phyloP scores from a whole-genome alignment of 1,284 basidiomycete genomes.

The Polyporus tsugae region DNA sequence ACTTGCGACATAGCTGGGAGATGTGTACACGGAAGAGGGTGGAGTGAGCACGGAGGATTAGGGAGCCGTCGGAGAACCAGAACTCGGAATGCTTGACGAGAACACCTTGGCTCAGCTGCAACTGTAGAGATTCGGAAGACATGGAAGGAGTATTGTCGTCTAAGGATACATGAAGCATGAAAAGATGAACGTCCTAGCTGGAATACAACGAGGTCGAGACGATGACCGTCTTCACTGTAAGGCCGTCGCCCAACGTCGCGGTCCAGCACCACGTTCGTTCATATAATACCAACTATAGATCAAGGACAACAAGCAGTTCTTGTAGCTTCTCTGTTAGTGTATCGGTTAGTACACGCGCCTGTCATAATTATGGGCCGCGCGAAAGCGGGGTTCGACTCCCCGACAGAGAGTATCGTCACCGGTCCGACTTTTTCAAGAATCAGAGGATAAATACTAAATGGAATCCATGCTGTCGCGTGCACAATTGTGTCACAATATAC shows the following conservation, averaged over 20 bases:
- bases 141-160: not conserved
- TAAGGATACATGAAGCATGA: conserved; percentile 5
- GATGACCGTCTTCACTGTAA: too few relatives aligned
- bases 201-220: not conserved
- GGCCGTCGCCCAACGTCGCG: too few relatives aligned
- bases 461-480: too few relatives aligned
- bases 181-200: too few relatives aligned
- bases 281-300: too few relatives aligned
- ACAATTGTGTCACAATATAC: too few relatives aligned
- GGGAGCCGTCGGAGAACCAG: conserved; percentile 80
- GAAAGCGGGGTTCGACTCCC: conserved; percentile 55
- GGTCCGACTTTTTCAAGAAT: too few relatives aligned
- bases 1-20: conserved; percentile 72
- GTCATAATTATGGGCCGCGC: conserved; percentile 38
- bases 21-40: conserved; percentile 77
- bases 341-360: conserved; percentile 36
- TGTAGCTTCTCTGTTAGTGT: conserved; percentile 28
- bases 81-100: conserved; percentile 57
- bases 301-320: too few relatives aligned
- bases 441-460: too few relatives aligned
- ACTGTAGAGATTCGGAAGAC: not conserved
- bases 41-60: conserved; percentile 69
- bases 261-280: too few relatives aligned
- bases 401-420: conserved; percentile 44
- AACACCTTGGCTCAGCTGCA: conserved; percentile 23